Evolutionary conservation across 306 rosid genomes (phyloP).

Genomic region (Dicorynia guianensis): DNA sequence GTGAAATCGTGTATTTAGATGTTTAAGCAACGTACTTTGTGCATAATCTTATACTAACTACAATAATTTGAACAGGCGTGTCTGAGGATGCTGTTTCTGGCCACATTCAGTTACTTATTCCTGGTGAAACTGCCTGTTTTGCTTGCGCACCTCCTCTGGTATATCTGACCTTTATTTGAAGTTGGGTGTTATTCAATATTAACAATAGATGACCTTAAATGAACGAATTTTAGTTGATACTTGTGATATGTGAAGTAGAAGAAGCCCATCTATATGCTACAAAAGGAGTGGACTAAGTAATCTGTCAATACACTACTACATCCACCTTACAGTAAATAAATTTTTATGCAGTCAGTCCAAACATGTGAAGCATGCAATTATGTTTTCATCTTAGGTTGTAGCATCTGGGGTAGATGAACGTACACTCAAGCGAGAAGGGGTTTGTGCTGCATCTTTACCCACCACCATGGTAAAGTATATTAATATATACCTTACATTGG

Average conservation of each 20-base stretch:
- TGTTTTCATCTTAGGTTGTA: slow-evolving; percentile 69
- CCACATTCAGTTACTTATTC: slow-evolving; percentile 91
- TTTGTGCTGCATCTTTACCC: slow-evolving; percentile 97
- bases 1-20: slow-evolving; percentile 24
- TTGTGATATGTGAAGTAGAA: slow-evolving; percentile 9
- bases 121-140: slow-evolving; percentile 99
- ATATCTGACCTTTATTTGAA: slow-evolving; percentile 40
- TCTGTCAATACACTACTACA: slow-evolving; percentile 6
- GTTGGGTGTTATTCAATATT: slow-evolving; percentile 28
- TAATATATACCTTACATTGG: slow-evolving; percentile 3
- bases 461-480: slow-evolving; percentile 82
- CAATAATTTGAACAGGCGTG: slow-evolving; percentile 71
- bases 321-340: slow-evolving; percentile 14
- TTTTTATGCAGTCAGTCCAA: slow-evolving; percentile 9
- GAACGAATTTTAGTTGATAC: slow-evolving; percentile 19
- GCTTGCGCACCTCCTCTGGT: slow-evolving; percentile 99
- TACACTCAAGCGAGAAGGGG: slow-evolving; percentile 99
- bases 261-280: slow-evolving; percentile 17
- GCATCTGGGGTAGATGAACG: slow-evolving; percentile 98
- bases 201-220: background rate
- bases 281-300: background rate
- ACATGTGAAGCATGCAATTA: slow-evolving; percentile 38
- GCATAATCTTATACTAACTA: slow-evolving; percentile 36
- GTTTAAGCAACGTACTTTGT: slow-evolving; percentile 5
- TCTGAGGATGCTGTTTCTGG: slow-evolving; percentile 99